Conservation (phyloP, 768 basidiomycete genomes). For the Lactarius deliciosus region DNA sequence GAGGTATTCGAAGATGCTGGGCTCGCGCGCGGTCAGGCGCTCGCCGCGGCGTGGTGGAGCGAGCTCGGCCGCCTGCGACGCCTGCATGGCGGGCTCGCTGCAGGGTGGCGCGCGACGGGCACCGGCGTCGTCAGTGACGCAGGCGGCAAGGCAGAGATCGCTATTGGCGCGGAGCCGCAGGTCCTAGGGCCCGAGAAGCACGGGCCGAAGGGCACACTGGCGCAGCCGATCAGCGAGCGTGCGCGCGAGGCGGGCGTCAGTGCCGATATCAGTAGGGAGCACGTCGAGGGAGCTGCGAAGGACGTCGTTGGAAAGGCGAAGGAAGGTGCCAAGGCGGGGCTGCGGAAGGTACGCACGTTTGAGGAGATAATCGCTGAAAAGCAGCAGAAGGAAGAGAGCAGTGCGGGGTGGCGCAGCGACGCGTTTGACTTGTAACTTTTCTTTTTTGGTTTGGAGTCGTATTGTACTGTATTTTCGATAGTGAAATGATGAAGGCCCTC, state of each 20-base stretch:
- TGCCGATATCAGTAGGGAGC: conserved; percentile 33
- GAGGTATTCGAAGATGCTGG: conserved; percentile 70
- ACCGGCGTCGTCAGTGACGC: conserved; percentile 55
- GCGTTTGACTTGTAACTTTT: conserved; percentile 38
- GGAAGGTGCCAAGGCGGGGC: conserved; percentile 34
- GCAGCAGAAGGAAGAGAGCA: conserved; percentile 36
- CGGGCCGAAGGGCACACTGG: conserved; percentile 59
- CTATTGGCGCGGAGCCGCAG: conserved; percentile 74
- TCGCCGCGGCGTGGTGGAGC: conserved; percentile 66
- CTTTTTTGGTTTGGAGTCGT: too few species aligned
- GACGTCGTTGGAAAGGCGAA: conserved; percentile 34
- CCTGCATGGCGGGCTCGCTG: conserved; percentile 38
- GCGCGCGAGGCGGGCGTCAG: conserved; percentile 36
- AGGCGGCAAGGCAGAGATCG: conserved; percentile 45
- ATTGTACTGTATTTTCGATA: neutral
- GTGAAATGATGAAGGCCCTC: neutral
- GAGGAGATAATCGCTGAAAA: conserved; percentile 38
- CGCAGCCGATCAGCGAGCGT: conserved; percentile 42
- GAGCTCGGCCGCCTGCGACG: conserved; percentile 61
- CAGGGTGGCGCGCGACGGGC: conserved; percentile 56
- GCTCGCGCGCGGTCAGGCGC: conserved; percentile 45
- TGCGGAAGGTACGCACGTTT: conserved; percentile 35
- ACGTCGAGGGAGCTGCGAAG: conserved; percentile 28
- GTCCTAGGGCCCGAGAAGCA: conserved; percentile 65
- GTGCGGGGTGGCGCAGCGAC: conserved; percentile 39